These are phyloP conservation scores for Citrullus amarus DNA, from an alignment of 306 rosid genomes.

Conservation along the genomic window DNA sequence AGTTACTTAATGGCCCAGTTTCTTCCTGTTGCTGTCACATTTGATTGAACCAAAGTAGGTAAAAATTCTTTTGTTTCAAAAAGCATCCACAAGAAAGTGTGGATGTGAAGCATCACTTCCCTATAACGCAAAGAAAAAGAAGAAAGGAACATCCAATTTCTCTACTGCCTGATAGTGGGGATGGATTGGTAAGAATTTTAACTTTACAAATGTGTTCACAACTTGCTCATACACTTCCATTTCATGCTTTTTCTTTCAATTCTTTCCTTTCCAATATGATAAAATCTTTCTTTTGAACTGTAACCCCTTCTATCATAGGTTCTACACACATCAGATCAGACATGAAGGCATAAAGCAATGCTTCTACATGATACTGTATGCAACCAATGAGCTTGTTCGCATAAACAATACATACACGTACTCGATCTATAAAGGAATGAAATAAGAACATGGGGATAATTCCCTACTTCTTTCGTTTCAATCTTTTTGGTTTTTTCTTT, in stretches of 20 bases:
- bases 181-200: not conserved
- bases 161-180: not conserved
- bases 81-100: constrained; percentile 10
- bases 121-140: constrained; percentile 6
- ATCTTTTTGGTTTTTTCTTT: no score
- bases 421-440: not conserved
- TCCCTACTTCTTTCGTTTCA: not conserved
- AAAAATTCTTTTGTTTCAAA: not conserved
- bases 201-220: constrained; percentile 1
- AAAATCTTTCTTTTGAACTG: not conserved
- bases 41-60: not conserved
- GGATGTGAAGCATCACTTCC: constrained; percentile 13
- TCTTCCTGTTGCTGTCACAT: not conserved
- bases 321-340: not conserved
- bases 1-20: not conserved
- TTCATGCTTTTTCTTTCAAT: not conserved
- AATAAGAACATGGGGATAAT: not conserved
- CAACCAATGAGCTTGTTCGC: not conserved
- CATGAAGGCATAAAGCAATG: not conserved
- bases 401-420: not conserved
- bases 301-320: not conserved
- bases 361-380: not conserved
- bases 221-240: not conserved
- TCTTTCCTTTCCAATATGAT: not conserved
- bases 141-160: constrained; percentile 2